Evolutionary conservation across 441 rosid species (phyloP).

Genomic region (Viola pubescens): DNA sequence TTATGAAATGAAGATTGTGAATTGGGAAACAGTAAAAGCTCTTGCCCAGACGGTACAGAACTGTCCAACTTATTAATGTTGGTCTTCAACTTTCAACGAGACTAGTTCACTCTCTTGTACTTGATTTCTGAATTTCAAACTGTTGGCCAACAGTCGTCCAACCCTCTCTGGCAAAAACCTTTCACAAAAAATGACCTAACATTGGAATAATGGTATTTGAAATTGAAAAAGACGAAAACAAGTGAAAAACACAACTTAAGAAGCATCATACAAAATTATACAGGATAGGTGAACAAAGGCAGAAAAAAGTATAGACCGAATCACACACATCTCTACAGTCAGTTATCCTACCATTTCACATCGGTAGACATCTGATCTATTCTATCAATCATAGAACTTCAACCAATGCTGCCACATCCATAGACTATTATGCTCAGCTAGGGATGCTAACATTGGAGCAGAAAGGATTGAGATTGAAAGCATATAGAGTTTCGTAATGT

Average conservation of each 20-base stretch:
- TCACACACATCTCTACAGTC: no score
- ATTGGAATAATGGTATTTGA: no score
- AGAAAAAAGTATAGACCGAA: no score
- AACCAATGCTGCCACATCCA: no score
- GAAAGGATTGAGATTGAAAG: not conserved
- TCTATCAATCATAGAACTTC: no score
- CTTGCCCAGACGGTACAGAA: not conserved
- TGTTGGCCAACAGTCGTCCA: slow-evolving; percentile 48
- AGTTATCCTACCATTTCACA: no score
- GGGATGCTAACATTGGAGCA: not conserved
- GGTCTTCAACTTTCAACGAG: slow-evolving; percentile 59
- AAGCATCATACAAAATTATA: no score
- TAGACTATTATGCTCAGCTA: no score
- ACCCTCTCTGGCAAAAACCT: slow-evolving; percentile 77
- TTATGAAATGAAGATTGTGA: not conserved
- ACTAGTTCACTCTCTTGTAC: slow-evolving; percentile 67
- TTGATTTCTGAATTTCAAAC: slow-evolving; percentile 39
- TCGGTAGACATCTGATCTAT: no score
- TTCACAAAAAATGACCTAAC: slow-evolving; percentile 13
- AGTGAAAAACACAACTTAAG: no score
- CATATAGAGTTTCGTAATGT: not conserved
- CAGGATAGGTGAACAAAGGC: no score
- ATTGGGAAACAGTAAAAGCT: not conserved
- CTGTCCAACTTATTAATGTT: slow-evolving; percentile 28
- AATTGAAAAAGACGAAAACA: no score